phyloP scores from a whole-genome alignment of 306 rosid species.

The Prunus davidiana region DNA sequence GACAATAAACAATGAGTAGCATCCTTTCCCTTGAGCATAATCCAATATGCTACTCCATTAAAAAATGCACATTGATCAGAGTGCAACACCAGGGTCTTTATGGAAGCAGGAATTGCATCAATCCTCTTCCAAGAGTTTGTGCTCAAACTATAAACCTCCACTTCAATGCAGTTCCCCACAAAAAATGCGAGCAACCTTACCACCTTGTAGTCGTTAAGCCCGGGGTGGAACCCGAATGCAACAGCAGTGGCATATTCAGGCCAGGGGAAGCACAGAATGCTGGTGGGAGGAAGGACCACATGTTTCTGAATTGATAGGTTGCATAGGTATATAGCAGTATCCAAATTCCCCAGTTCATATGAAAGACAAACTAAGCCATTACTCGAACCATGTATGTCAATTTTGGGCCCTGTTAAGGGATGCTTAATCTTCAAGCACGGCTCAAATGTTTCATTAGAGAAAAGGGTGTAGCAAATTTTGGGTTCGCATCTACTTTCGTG shows the following conservation, averaged over 20 bases:
- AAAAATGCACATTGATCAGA: background rate
- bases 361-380: background rate
- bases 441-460: background rate
- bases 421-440: background rate
- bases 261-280: background rate
- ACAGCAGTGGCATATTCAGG: background rate
- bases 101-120: background rate
- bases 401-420: background rate
- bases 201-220: constrained; percentile 5
- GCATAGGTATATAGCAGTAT: background rate
- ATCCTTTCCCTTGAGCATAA: background rate
- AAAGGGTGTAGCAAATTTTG: background rate
- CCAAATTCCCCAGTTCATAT: background rate
- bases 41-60: background rate
- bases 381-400: background rate
- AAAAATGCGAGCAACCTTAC: background rate
- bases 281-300: background rate
- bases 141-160: background rate
- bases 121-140: background rate
- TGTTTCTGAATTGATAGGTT: constrained; percentile 1
- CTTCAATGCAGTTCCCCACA: background rate
- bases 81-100: background rate
- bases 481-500: background rate
- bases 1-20: background rate
- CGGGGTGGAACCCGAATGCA: background rate